Percentiles rank a stretch among this genome's conserved stretches.
phyloP scores from a whole-genome alignment of 495 filamentous ascomycete species.

The Lophiotrema nucula region DNA sequence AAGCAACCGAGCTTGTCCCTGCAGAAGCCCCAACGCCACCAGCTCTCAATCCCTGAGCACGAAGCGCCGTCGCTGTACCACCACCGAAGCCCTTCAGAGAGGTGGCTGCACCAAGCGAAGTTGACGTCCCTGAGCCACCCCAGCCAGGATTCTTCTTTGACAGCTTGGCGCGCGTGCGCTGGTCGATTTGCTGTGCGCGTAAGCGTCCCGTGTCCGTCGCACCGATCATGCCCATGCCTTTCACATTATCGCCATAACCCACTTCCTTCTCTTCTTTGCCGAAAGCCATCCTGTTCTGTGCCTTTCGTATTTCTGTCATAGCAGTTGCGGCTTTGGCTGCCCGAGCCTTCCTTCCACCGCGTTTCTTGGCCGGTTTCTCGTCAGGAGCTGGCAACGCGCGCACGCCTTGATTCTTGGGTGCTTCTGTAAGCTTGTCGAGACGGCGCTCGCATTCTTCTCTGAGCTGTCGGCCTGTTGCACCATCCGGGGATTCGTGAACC shows the following conservation, averaged over 20 bases:
- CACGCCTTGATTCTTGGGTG: slow-evolving; percentile 84
- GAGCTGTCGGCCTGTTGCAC: slow-evolving; percentile 79
- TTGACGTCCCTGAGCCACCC: slow-evolving; percentile 65
- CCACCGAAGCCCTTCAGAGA: slow-evolving; percentile 73
- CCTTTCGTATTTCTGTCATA: slow-evolving; percentile 95
- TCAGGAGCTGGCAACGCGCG: slow-evolving; percentile 91
- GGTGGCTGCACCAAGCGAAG: slow-evolving; percentile 52
- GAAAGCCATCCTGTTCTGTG: slow-evolving; percentile 94
- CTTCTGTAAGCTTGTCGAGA: slow-evolving; percentile 90
- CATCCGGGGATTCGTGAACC: slow-evolving; percentile 78
- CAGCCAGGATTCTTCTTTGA: slow-evolving; percentile 96
- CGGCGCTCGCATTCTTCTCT: slow-evolving; percentile 79
- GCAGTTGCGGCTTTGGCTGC: slow-evolving; percentile 97
- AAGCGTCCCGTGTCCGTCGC: slow-evolving; percentile 83
- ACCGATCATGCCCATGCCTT: slow-evolving; percentile 93
- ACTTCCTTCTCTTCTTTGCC: slow-evolving; percentile 95
- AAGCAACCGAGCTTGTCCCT: slow-evolving; percentile 84
- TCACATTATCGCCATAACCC: slow-evolving; percentile 86
- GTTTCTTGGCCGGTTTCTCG: slow-evolving; percentile 91
- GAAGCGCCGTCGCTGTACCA: slow-evolving; percentile 64
- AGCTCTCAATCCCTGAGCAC: slow-evolving; percentile 68
- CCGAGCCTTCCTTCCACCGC: slow-evolving; percentile 84
- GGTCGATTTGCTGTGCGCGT: slow-evolving; percentile 84
- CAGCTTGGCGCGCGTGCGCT: slow-evolving; percentile 85
- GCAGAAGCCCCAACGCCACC: slow-evolving; percentile 68